These are phyloP conservation scores for Euphorbia celastroides DNA, from an alignment of 441 rosid genomes.

Conservation along the genomic window DNA sequence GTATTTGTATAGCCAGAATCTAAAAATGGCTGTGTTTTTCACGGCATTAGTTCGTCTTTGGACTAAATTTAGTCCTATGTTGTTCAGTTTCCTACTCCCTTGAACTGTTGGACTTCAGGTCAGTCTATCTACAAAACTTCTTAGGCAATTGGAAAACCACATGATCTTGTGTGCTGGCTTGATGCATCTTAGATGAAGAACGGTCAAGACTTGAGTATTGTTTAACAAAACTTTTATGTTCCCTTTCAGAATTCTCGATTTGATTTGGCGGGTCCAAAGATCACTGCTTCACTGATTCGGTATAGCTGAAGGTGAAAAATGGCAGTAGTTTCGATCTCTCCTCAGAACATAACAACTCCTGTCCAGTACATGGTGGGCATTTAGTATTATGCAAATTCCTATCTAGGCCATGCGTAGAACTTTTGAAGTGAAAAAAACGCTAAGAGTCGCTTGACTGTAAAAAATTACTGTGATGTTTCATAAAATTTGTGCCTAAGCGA, in stretches of 20 bases:
- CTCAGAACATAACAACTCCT: too few relatives aligned
- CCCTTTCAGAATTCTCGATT: constrained; percentile 74
- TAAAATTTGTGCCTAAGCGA: too few relatives aligned
- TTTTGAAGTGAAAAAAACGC: too few relatives aligned
- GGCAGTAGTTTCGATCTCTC: constrained; percentile 58
- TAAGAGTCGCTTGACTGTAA: too few relatives aligned
- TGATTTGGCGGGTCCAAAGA: constrained; percentile 68
- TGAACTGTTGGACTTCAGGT: constrained; percentile 97
- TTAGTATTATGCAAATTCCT: too few relatives aligned
- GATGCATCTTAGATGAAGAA: not conserved
- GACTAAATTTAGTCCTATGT: not conserved
- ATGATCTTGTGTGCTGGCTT: not conserved
- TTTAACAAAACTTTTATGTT: constrained; percentile 11
- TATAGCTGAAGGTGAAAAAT: constrained; percentile 50
- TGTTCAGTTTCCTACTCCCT: constrained; percentile 37
- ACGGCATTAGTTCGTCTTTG: constrained; percentile 34
- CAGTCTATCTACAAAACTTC: constrained; percentile 12
- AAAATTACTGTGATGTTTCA: too few relatives aligned
- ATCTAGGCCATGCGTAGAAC: too few relatives aligned
- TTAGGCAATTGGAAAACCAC: constrained; percentile 7
- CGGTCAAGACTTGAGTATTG: not conserved
- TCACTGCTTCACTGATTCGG: constrained; percentile 94
- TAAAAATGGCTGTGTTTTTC: constrained; percentile 14
- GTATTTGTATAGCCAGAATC: too few relatives aligned
- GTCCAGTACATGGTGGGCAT: too few relatives aligned